Evolutionary conservation across 768 basidiomycete genomes (phyloP).

Genomic region (Calocera viscosa): DNA sequence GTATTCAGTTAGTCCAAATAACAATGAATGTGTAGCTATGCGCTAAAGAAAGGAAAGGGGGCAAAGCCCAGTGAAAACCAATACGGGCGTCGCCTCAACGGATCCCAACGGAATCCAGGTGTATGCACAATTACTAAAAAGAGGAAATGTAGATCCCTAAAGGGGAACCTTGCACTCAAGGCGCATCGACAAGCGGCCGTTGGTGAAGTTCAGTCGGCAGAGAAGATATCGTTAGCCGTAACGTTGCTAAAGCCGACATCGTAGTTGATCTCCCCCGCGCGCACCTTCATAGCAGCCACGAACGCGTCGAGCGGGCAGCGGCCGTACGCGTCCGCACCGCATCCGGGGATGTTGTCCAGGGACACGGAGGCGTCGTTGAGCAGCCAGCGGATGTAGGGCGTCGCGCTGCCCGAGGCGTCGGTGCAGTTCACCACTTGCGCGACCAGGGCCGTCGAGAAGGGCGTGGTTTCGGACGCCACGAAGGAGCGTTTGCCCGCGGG

Average conservation of each 20-base stretch:
- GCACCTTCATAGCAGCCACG: constrained; percentile 53
- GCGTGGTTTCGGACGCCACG: constrained; percentile 64
- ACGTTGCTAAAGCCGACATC: constrained; percentile 50
- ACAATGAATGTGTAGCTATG: too few species aligned
- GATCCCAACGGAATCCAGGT: too few species aligned
- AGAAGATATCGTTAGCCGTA: constrained; percentile 27
- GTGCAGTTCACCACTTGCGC: constrained; percentile 52
- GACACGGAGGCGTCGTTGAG: constrained; percentile 32
- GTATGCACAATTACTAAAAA: too few species aligned
- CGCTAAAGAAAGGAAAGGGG: too few species aligned
- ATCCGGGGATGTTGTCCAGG: constrained; percentile 25
- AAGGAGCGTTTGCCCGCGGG: constrained; percentile 44
- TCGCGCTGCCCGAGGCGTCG: constrained; percentile 28
- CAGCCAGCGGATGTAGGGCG: constrained; percentile 52
- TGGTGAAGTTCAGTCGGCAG: constrained; percentile 32
- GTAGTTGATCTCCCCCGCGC: constrained; percentile 59
- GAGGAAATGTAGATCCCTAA: too few species aligned
- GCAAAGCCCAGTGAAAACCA: too few species aligned
- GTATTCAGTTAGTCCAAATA: too few species aligned
- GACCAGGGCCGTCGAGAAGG: constrained; percentile 70
- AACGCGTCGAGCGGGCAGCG: constrained; percentile 66
- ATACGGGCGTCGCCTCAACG: too few species aligned
- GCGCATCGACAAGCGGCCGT: constrained; percentile 25
- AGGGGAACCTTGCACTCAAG: too few species aligned
- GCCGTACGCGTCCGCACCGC: constrained; percentile 49